Evolutionary conservation across 2,329 filamentous ascomycete genomes (phyloP), one percentile per base, ranked within the genome.

Genomic region (Ophiostoma sp.): DNA sequence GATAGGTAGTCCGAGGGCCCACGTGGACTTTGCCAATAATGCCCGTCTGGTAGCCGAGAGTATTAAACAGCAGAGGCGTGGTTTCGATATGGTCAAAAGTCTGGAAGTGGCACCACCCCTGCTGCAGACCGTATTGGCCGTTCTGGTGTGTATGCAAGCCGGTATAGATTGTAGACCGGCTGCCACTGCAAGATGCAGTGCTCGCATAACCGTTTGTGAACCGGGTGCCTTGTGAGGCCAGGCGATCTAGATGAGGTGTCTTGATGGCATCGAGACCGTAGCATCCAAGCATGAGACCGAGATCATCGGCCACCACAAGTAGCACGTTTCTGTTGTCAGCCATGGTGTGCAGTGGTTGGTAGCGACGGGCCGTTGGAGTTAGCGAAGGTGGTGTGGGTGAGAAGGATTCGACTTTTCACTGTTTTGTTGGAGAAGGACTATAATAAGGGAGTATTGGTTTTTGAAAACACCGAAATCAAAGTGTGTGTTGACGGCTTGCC

Each of bases 281-380:
- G 48, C 72, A 72, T 4, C 71, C 72, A 27, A 73, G 72, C 71
- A 69, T 69, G 5, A 67, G 41, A 67, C 72, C 72, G 62, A 73
- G 68, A 65, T 72, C 72, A 65, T 73, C 72, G 20, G 72, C 72
- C 8, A 73, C 66, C 31, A 73, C 20, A 7, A 73, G 48, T 8
- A 52, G 48, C 17, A 52, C 15, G 20, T 23, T 52, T n/a, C 23
- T 52, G 48, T 52, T 20, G 48, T 52, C 48, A 23, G 48, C 6
- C 48, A 52, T 52, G 48, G 17, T 52, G 48, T n/a, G 48, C 20
- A 3, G 4, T 41, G 1, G 13, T 13, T 41, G 4, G 10, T 15
- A 41, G 39, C 39, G 39, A 41, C 15, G 13, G 10, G 11, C 39
- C 39, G 10, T 15, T 41, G 13, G 39, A 15, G 39, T 15, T 13